A percentile compares a stretch with the other conserved stretches of the same genome.
These are phyloP conservation scores for Aureococcus anophagefferens DNA, from an alignment of 108 stramenopile species.

Conservation along the genomic window DNA sequence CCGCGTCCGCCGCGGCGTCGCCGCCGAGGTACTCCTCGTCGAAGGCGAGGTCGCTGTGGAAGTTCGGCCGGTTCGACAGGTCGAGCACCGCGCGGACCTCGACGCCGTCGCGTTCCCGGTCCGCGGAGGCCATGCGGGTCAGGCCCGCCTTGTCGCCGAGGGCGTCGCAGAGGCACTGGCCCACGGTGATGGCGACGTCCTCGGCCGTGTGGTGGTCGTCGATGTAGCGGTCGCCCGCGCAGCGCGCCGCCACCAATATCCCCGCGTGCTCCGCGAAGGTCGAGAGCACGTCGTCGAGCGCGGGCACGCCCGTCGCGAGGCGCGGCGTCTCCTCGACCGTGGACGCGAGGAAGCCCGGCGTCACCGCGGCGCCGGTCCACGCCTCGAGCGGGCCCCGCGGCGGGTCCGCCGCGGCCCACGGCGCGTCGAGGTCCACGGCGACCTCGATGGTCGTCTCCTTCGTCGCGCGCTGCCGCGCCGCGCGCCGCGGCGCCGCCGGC, in stretches of 20 bases:
- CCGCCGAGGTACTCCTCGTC: conserved; percentile 33
- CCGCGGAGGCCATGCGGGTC: conserved; percentile 72
- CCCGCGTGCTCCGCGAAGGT: conserved; percentile 52
- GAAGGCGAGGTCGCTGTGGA: conserved; percentile 42
- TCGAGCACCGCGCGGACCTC: conserved; percentile 67
- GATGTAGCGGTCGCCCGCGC: conserved; percentile 79
- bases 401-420: background rate
- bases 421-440: conserved; percentile 21
- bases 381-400: background rate
- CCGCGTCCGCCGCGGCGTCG: conserved; percentile 30
- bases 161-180: conserved; percentile 69
- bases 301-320: conserved; percentile 66
- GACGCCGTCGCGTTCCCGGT: conserved; percentile 16
- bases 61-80: conserved; percentile 66
- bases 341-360: conserved; percentile 65
- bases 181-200: conserved; percentile 84
- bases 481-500: conserved; percentile 27
- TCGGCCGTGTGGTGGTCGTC: conserved; percentile 95
- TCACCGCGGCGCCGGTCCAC: conserved; percentile 38
- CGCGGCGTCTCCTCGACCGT: conserved; percentile 40
- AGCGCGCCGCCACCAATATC: conserved; percentile 55
- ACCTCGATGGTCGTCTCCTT: conserved; percentile 70
- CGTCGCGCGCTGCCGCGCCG: conserved; percentile 51
- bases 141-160: conserved; percentile 71
- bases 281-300: conserved; percentile 67